Base-by-base conservation (phyloP, 1,139 yeast genomes). In the Kodamaea arcana region DNA sequence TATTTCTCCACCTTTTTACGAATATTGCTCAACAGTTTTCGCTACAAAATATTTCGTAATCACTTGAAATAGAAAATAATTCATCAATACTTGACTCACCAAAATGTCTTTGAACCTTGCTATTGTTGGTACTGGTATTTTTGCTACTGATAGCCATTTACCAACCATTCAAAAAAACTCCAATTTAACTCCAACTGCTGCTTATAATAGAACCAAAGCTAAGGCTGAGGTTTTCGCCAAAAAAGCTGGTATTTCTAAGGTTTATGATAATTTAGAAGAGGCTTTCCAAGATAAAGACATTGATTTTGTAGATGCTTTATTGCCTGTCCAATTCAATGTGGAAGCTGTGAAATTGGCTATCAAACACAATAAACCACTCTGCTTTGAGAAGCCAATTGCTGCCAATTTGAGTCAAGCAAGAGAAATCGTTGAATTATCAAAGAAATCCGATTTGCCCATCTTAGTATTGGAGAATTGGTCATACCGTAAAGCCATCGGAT, bases 301-400 rank as follows among this genome's bases (percentile, higher is more conserved):
- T 29, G 92, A 84, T 42, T 74, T 81, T 31, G 73, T 90, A 15
- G 97, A 90, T 56, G 94, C 86, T 3, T 69, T 88, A 44, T 72
- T 90, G 38, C 97, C 97, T 14, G 95, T 81, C 2, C 92, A 86
- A 58, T 74, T 60, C 65, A 90, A 87, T 55, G 64, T 78, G 32
- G 78, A 70, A 30, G 80, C 80, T 3, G 83, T 87, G 27, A 66
- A 75, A 49, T 74, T 80, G 34, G 86, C 86, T 4, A 65, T 86
- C 37, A 71, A 74, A 33, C 72, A 83, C 50, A 76, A 78, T 36
- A 90, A 87, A 62, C 94, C 95, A 33, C 69, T 87, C 33, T 70
- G 79, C 29, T 62, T 90, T 48, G 97, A 90, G 57, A 90, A 90
- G 62, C 97, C 97, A 45, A 80, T 90, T 56, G 94, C 97, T 29